These are phyloP conservation scores for Pseudoscleropodium purum DNA, from an alignment of 225 moss, liverwort and hornwort genomes.

Conservation along the genomic window DNA sequence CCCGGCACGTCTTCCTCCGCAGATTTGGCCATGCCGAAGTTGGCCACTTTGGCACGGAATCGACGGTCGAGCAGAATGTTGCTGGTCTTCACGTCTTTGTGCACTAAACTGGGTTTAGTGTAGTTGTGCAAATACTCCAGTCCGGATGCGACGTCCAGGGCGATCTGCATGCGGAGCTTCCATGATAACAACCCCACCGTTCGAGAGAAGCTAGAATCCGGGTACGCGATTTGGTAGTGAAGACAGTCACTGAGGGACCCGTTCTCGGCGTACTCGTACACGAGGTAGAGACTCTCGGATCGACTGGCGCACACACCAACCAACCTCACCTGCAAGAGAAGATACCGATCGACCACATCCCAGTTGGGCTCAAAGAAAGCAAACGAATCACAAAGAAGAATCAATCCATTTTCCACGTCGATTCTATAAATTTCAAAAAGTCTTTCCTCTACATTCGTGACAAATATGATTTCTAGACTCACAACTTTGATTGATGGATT, in stretches of 20 bases:
- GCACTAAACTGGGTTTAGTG: conserved; percentile 61
- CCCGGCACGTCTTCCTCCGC: conserved; percentile 2
- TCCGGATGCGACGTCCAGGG: conserved; percentile 62
- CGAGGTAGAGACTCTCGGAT: conserved; percentile 52
- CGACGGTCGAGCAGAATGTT: conserved; percentile 61
- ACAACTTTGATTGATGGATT: background rate
- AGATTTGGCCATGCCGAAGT: conserved; percentile 70
- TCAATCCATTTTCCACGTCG: background rate
- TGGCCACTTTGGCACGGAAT: conserved; percentile 75
- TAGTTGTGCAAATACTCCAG: conserved; percentile 86
- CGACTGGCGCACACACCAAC: conserved; percentile 56
- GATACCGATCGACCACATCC: background rate
- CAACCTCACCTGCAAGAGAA: conserved; percentile 32
- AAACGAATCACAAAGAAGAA: background rate
- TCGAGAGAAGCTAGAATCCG: conserved; percentile 23
- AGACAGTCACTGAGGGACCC: conserved; percentile 77
- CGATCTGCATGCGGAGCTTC: conserved; percentile 58
- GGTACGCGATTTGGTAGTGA: conserved; percentile 28
- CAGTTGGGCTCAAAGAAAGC: background rate
- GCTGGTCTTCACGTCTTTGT: conserved; percentile 77
- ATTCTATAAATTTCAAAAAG: background rate
- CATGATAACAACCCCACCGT: conserved; percentile 51
- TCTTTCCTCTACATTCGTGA: background rate
- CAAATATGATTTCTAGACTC: background rate
- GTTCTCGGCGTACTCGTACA: conserved; percentile 78